Evolutionary conservation across 805 yeast species (phyloP).

Genomic region (Spathaspora hagerdaliae): DNA sequence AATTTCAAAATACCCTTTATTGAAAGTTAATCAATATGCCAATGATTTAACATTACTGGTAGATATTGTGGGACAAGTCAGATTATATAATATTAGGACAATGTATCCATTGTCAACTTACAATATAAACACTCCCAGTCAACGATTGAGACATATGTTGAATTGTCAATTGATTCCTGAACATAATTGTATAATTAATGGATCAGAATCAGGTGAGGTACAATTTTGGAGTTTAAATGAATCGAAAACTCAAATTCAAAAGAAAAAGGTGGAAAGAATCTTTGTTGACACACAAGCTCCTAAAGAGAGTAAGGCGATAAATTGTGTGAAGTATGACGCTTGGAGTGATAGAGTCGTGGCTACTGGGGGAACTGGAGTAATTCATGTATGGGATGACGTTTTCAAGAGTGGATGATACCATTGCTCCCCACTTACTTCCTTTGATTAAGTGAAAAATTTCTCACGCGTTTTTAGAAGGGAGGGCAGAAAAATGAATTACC

Average conservation of each 20-base stretch:
- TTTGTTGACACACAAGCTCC: not conserved
- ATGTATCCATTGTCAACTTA: not conserved
- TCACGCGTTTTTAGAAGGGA: too few species aligned
- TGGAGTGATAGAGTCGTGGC: constrained; percentile 12
- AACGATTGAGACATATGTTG: not conserved
- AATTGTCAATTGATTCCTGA: not conserved
- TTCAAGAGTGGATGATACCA: constrained; percentile 1
- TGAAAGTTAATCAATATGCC: constrained; percentile 3
- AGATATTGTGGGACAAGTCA: constrained; percentile 5
- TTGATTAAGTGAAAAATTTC: too few species aligned
- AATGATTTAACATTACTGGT: constrained; percentile 3
- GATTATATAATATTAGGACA: constrained; percentile 2
- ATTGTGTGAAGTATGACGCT: not conserved
- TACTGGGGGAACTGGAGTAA: constrained; percentile 16
- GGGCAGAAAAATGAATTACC: too few species aligned
- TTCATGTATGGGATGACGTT: constrained; percentile 22
- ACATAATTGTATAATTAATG: constrained; percentile 11
- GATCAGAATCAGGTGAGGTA: constrained; percentile 16
- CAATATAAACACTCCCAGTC: not conserved
- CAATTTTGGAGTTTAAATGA: constrained; percentile 10
- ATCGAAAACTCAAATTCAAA: not conserved
- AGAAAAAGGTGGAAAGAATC: not conserved
- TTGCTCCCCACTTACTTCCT: too few species aligned
- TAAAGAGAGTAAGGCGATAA: not conserved
- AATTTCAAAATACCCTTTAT: not conserved